Conservation (phyloP, 331 rosid species). For the Rhamnella rubrinervis region DNA sequence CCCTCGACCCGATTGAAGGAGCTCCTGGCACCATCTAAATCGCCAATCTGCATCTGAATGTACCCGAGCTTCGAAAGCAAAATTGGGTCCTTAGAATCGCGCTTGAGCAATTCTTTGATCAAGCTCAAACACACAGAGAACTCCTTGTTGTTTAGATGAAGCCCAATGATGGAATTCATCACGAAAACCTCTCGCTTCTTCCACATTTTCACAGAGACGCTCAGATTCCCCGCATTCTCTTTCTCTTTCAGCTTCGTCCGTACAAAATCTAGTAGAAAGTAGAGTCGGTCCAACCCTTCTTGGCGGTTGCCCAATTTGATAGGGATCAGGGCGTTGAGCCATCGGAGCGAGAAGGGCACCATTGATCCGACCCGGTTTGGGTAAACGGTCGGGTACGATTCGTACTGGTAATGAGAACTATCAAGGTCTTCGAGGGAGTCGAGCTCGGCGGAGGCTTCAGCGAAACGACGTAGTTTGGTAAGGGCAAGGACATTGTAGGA, state of each 20-base stretch:
- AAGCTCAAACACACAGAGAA: conserved; percentile 61
- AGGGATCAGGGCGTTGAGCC: conserved; percentile 75
- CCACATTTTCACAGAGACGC: conserved; percentile 48
- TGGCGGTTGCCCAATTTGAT: conserved; percentile 74
- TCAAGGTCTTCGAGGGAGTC: conserved; percentile 78
- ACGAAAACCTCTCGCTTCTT: conserved; percentile 65
- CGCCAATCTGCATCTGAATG: conserved; percentile 84
- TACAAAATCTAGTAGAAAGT: conserved; percentile 61
- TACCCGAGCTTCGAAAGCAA: conserved; percentile 78
- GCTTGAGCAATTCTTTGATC: conserved; percentile 46
- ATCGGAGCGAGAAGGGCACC: conserved; percentile 92
- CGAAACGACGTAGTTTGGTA: conserved; percentile 78
- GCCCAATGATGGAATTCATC: conserved; percentile 62
- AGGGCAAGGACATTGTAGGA: conserved; percentile 80
- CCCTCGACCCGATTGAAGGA: conserved; percentile 60
- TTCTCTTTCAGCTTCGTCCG: conserved; percentile 42
- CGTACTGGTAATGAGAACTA: conserved; percentile 61
- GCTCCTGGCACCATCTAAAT: conserved; percentile 71
- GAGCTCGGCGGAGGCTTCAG: conserved; percentile 77
- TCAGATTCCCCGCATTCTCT: conserved; percentile 13
- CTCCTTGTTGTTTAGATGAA: conserved; percentile 72
- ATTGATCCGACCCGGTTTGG: conserved; percentile 71
- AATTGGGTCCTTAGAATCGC: conserved; percentile 48
- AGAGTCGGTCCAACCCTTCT: conserved; percentile 78
- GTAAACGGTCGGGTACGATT: conserved; percentile 59